Evolutionary conservation across 1,284 basidiomycete genomes (phyloP).

Genomic region (Marasmius sp.): DNA sequence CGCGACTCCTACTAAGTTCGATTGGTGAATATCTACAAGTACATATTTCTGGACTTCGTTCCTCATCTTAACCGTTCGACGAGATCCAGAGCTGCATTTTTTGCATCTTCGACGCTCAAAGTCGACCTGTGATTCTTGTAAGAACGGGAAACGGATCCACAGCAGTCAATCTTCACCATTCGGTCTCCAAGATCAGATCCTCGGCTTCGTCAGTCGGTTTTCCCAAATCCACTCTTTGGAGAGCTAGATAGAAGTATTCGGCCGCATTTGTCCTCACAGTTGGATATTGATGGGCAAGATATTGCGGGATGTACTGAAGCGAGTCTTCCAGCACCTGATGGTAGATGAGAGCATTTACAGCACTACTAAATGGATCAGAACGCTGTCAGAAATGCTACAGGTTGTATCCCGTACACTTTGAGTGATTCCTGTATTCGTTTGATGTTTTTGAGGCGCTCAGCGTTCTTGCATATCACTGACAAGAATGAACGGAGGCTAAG

Average conservation of each 20-base stretch:
- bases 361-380: slow-evolving; percentile 36
- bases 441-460: slow-evolving; percentile 71
- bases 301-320: slow-evolving; percentile 48
- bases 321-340: slow-evolving; percentile 46
- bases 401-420: slow-evolving; percentile 64
- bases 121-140: slow-evolving; percentile 37
- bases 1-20: too few relatives aligned
- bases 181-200: slow-evolving; percentile 77
- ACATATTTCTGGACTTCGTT: neutral
- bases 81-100: slow-evolving; percentile 30
- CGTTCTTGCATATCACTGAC: slow-evolving; percentile 56
- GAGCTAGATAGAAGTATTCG: slow-evolving; percentile 75
- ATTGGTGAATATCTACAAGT: too few relatives aligned
- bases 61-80: slow-evolving; percentile 20
- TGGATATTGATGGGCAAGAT: slow-evolving; percentile 78
- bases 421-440: slow-evolving; percentile 76
- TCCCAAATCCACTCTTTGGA: slow-evolving; percentile 69
- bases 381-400: slow-evolving; percentile 9
- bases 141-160: neutral
- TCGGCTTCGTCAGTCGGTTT: slow-evolving; percentile 71
- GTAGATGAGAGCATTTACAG: slow-evolving; percentile 61
- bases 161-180: slow-evolving; percentile 57
- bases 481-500: slow-evolving; percentile 47
- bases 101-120: slow-evolving; percentile 29
- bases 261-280: slow-evolving; percentile 79